These are phyloP conservation scores for Kodamaea leandrae DNA, from an alignment of 805 yeast species.

Conservation along the genomic window DNA sequence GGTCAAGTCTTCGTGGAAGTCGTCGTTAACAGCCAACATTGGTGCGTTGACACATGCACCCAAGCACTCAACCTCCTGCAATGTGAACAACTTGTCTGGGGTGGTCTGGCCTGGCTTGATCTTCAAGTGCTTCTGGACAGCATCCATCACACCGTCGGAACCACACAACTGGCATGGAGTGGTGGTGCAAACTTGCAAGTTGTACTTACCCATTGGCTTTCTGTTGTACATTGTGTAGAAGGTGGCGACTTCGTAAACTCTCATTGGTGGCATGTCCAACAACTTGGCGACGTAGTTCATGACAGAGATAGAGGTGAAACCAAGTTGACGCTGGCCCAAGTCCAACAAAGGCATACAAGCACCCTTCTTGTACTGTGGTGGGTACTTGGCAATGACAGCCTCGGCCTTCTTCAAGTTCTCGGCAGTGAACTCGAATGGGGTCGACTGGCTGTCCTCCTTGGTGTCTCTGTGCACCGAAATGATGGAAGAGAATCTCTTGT, in stretches of 20 bases:
- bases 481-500: constrained; percentile 37
- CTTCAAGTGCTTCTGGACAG: constrained; percentile 58
- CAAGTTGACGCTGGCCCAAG: constrained; percentile 83
- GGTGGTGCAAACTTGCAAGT: constrained; percentile 83
- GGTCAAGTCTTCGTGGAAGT: constrained; percentile 78
- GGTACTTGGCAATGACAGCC: constrained; percentile 73
- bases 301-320: constrained; percentile 80
- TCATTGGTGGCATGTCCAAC: constrained; percentile 89
- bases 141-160: constrained; percentile 73
- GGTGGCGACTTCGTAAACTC: constrained; percentile 90
- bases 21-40: constrained; percentile 82
- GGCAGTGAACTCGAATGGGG: constrained; percentile 69
- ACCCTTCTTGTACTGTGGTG: constrained; percentile 81
- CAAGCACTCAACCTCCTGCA: constrained; percentile 86
- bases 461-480: constrained; percentile 72
- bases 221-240: constrained; percentile 90
- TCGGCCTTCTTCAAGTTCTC: constrained; percentile 69
- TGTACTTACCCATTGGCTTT: constrained; percentile 80
- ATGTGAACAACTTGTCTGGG: constrained; percentile 68
- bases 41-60: constrained; percentile 94
- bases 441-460: constrained; percentile 59
- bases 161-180: constrained; percentile 88
- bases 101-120: constrained; percentile 79
- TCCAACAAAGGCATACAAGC: constrained; percentile 87
- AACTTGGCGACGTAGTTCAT: constrained; percentile 87